Conservation (phyloP, 1,284 basidiomycete species). For the Boletellus deceptivus region DNA sequence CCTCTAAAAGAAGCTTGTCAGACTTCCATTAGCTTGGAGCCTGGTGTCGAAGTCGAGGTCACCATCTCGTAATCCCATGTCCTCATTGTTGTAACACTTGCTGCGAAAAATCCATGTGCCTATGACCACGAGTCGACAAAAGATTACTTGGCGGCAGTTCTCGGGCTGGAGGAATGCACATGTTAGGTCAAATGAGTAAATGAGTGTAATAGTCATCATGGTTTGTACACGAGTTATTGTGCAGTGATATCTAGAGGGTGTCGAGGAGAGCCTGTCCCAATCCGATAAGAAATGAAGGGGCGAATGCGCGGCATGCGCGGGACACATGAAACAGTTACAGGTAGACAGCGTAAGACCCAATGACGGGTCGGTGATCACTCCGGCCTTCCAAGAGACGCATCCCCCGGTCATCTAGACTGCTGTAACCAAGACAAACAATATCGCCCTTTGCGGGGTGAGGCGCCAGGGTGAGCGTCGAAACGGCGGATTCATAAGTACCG, state of each 20-base stretch:
- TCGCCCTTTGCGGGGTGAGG: slow-evolving; percentile 53
- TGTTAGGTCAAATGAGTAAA: slow-evolving; percentile 13
- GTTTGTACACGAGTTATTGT: slow-evolving; percentile 19
- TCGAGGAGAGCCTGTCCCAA: slow-evolving; percentile 8
- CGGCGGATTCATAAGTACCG: slow-evolving; percentile 29
- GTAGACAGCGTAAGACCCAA: slow-evolving; percentile 70
- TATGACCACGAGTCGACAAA: slow-evolving; percentile 1
- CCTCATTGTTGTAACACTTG: background rate
- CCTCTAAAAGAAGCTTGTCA: slow-evolving; percentile 34
- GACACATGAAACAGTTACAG: slow-evolving; percentile 32
- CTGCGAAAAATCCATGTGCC: slow-evolving; percentile 2
- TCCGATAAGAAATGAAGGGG: slow-evolving; percentile 1
- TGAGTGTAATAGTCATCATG: slow-evolving; percentile 5
- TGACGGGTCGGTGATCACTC: slow-evolving; percentile 77
- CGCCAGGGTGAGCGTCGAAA: slow-evolving; percentile 20
- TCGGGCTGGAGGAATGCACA: background rate
- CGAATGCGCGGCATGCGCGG: slow-evolving; percentile 12
- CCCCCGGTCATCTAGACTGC: slow-evolving; percentile 70
- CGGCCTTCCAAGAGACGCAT: slow-evolving; percentile 77
- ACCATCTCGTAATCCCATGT: slow-evolving; percentile 65
- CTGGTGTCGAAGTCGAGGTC: slow-evolving; percentile 99
- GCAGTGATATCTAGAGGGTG: slow-evolving; percentile 17
- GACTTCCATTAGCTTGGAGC: slow-evolving; percentile 98
- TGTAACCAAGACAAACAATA: slow-evolving; percentile 66
- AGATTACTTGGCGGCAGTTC: background rate